Conservation (phyloP, 202 grass and related monocot species). For the Alloteropsis angusta region DNA sequence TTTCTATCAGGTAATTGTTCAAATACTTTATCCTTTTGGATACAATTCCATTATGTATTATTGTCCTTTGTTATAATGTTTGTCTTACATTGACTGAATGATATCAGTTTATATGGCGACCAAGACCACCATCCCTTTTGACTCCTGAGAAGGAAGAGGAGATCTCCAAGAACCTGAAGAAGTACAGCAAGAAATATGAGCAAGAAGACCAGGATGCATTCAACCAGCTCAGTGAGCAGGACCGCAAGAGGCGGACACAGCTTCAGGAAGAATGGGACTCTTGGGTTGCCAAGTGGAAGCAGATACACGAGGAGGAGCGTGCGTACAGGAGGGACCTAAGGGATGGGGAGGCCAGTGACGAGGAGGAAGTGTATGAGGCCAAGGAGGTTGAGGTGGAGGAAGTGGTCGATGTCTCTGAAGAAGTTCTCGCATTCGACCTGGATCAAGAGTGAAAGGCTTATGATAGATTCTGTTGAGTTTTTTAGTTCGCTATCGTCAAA, state of each 20-base stretch:
- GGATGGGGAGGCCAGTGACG: slow-evolving; percentile 61
- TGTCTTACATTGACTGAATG: not conserved
- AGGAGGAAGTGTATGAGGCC: slow-evolving; percentile 73
- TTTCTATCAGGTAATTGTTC: slow-evolving; percentile 66
- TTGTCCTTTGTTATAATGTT: not conserved
- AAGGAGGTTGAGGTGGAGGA: slow-evolving; percentile 86
- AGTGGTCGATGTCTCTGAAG: slow-evolving; percentile 48
- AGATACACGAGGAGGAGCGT: slow-evolving; percentile 58
- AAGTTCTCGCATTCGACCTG: slow-evolving; percentile 44
- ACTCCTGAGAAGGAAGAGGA: slow-evolving; percentile 62
- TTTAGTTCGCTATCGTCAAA: not conserved
- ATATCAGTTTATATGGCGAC: slow-evolving; percentile 67
- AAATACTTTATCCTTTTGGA: not conserved
- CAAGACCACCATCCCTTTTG: slow-evolving; percentile 46
- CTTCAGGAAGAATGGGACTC: slow-evolving; percentile 72
- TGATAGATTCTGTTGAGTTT: slow-evolving; percentile 9
- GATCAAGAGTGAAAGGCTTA: slow-evolving; percentile 35
- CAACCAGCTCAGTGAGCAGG: slow-evolving; percentile 52
- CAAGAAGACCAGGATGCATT: slow-evolving; percentile 69
- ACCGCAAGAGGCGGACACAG: slow-evolving; percentile 55
- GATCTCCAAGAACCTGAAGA: slow-evolving; percentile 58
- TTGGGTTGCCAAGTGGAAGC: slow-evolving; percentile 71
- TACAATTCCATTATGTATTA: not conserved
- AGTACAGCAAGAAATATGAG: slow-evolving; percentile 83
- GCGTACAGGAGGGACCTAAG: slow-evolving; percentile 40